Base-by-base conservation (phyloP, 805 yeast genomes). In the Metschnikowia amazonensis region DNA sequence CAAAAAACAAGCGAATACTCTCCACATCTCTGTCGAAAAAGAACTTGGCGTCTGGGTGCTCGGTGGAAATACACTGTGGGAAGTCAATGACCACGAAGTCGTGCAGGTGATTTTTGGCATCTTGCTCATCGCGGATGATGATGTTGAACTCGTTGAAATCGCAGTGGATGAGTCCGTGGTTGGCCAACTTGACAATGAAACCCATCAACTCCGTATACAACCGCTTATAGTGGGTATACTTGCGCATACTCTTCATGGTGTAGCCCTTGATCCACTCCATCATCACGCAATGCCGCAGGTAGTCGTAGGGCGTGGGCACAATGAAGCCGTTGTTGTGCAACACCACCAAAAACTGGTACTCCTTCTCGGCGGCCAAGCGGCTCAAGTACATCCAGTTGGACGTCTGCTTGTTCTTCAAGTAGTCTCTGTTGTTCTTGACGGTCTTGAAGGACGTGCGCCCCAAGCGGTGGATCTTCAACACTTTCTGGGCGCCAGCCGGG, bases 141-240 rank as follows among this genome's bases (percentile, higher is more conserved):
- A 94, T 89, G 64, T 94, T 94, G 66, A 94, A 94, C 68, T 94
- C 99, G 65, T 94, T 94, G 70, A 83, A 94, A 71, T 94, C 99
- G 75, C 99, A 92, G 66, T 94, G 99, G 44, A 94, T 89, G 45
- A 94, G 74, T 1, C 99, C 99, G 55, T 84, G 79, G 58, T 86
- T 83, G 5, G 86, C 99, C 43, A 94, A 70, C 50, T 81, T 77
- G 11, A 90, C 95, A 17, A 86, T 83, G 60, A 94, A 90, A 46
- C 74, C 70, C 98, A 94, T 92, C 59, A 94, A 72, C 45, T 88
- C 84, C 24, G 89, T 81, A 62, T 94, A 94, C 40, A 94, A 74
- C 51, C 80, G 76, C 50, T 81, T 79, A 57, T 85, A 79, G 51
- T 86, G 79, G 11, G 74, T 72, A 59, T 88, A 94, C 51, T 80